Percentiles rank a stretch among this genome's conserved stretches.
Evolutionary conservation across 345 rosid genomes (phyloP).

Genomic region (Eucalyptus lansdowneana): DNA sequence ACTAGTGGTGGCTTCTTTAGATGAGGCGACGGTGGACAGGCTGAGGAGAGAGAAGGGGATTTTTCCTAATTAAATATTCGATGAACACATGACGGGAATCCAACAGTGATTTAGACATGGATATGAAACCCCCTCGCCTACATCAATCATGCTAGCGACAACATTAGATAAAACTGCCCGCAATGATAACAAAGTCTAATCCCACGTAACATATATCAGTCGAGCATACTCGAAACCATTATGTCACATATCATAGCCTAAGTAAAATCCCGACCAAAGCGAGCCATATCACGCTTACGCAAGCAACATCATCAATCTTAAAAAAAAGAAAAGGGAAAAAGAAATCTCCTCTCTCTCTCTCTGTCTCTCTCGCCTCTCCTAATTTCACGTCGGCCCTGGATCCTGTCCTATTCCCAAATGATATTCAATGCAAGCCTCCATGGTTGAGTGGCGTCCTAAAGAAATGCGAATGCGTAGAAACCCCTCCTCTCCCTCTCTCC

Average conservation of each 20-base stretch:
- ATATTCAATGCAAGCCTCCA: neutral
- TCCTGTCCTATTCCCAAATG: neutral
- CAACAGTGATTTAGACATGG: neutral
- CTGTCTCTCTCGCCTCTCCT: neutral
- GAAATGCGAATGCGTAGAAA: neutral
- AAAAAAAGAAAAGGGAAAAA: rapidly evolving
- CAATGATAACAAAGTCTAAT: neutral
- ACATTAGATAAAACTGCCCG: rapidly evolving
- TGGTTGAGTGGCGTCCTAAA: neutral
- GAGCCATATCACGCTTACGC: rapidly evolving
- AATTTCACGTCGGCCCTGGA: neutral
- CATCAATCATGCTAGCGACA: neutral
- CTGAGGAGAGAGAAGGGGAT: neutral
- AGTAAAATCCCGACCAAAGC: neutral
- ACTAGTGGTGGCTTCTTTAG: too few species aligned
- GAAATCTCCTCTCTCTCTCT: neutral
- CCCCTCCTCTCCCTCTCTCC: neutral
- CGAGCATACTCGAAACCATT: rapidly evolving
- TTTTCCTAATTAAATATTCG: neutral
- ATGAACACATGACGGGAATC: neutral
- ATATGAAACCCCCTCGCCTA: neutral
- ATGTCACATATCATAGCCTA: neutral
- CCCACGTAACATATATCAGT: rapidly evolving
- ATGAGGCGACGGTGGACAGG: neutral
- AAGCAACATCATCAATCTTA: neutral